Evolutionary conservation across 257 asterid species (phyloP), one percentile per base, ranked within the genome.

Genomic region (Nicotiana knightiana): DNA sequence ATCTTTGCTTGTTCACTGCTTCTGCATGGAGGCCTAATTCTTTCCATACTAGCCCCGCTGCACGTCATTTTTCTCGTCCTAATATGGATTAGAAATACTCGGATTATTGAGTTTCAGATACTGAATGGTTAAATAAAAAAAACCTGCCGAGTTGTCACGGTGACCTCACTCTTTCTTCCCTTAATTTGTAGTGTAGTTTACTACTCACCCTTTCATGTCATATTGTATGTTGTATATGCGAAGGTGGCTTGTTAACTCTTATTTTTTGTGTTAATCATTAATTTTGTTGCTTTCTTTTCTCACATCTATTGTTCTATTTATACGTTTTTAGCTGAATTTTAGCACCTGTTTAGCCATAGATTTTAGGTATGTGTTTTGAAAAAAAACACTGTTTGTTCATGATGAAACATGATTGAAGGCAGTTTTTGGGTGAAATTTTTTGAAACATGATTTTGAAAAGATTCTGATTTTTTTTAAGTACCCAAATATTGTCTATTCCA

Each of bases 1-100:
- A 96, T 85, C 95, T 96, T 48, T 96, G 98, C 90, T 89, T 94
- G 93, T 95, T 96, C 43, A 96, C 97, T 79, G 99, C 98, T 51
- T 96, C 99, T 2, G 99, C 98, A 3, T 96, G 99, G 99, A 91
- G 88, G 81, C 98, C 97, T 53, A 87, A 84, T 28, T 67, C 82
- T 11, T 65, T 85, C 32, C 82, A 86, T 53, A 35, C 68, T 62
- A 37, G 61, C 5, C 32, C 67, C 5, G 59, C 51, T 64, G 32
- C 81, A 21, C 63, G 63, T 39, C 85, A 77, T 58, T 85, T 85
- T 76, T 68, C 85, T 75, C 81, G 71, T 30, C 64, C 71, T 9
- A 46, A 46, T 46, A 54, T 73, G 77, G 86, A 84, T 17, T 84
- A 80, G 62, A 4, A 32, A 9, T 16, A 3, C 1, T 62, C 9